Evolutionary conservation across 176 grass and related monocot genomes (phyloP).

Genomic region (Bonia amplexicaulis): DNA sequence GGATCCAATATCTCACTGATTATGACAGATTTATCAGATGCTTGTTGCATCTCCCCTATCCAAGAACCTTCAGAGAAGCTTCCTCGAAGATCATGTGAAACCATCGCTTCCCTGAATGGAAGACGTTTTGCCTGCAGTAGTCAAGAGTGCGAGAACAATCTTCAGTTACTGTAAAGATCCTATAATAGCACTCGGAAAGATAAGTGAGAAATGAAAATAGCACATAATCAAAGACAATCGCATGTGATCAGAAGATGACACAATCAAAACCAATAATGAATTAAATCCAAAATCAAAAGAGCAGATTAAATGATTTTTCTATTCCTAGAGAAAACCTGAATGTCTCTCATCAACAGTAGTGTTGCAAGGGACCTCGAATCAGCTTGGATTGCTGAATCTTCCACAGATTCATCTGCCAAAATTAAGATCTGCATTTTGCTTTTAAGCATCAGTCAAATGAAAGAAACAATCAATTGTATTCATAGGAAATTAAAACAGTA

Average conservation of each 20-base stretch:
- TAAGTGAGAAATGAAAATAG: slow-evolving; percentile 1
- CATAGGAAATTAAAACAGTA: background rate
- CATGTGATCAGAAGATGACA: background rate
- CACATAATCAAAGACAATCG: background rate
- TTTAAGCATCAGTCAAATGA: slow-evolving; percentile 13
- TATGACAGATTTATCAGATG: slow-evolving; percentile 73
- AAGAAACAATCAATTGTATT: slow-evolving; percentile 9
- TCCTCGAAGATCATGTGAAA: slow-evolving; percentile 34
- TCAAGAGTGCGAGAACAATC: background rate
- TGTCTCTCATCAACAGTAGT: slow-evolving; percentile 63
- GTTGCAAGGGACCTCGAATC: slow-evolving; percentile 82
- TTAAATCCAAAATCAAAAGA: background rate
- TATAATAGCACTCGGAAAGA: background rate
- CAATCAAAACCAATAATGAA: background rate
- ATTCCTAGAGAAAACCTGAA: slow-evolving; percentile 51
- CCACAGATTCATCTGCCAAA: slow-evolving; percentile 67
- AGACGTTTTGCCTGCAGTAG: slow-evolving; percentile 62
- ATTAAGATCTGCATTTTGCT: slow-evolving; percentile 52
- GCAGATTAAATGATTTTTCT: background rate
- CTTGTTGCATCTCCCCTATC: slow-evolving; percentile 86
- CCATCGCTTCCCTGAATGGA: slow-evolving; percentile 34
- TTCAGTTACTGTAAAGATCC: background rate
- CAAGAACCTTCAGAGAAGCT: slow-evolving; percentile 73
- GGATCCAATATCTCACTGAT: slow-evolving; percentile 82
- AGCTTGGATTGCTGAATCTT: slow-evolving; percentile 76